phyloP scores from a whole-genome alignment of 441 rosid species.

The Croton setiger region DNA sequence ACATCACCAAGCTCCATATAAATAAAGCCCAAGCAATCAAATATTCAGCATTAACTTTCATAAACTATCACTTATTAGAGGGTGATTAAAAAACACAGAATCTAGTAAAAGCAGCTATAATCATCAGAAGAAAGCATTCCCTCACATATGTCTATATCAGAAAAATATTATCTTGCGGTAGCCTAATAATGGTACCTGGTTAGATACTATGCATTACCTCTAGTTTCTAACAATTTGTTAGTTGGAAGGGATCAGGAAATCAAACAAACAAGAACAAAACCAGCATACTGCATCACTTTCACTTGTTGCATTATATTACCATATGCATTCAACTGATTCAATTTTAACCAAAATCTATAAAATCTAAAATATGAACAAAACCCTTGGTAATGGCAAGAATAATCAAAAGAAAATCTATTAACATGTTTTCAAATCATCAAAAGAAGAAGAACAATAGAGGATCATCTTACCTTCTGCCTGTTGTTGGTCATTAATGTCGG shows the following conservation, averaged over 20 bases:
- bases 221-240: background rate
- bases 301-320: background rate
- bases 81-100: background rate
- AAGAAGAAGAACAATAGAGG: constrained; percentile 10
- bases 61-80: background rate
- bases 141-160: background rate
- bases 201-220: background rate
- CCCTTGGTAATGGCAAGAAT: background rate
- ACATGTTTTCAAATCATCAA: constrained; percentile 4
- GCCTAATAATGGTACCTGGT: background rate
- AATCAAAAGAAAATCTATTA: background rate
- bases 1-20: background rate
- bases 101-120: background rate
- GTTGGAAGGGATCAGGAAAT: no score
- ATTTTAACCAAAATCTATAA: background rate
- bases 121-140: background rate
- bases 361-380: background rate
- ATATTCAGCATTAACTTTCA: background rate
- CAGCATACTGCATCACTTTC: background rate
- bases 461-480: constrained; percentile 51
- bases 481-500: constrained; percentile 23
- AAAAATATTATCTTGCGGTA: background rate
- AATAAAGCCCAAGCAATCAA: background rate
- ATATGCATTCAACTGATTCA: background rate
- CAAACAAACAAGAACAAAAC: background rate